Base-by-base conservation (phyloP, 2,329 filamentous ascomycete species). In the Pseudogymnoascus sp. region DNA sequence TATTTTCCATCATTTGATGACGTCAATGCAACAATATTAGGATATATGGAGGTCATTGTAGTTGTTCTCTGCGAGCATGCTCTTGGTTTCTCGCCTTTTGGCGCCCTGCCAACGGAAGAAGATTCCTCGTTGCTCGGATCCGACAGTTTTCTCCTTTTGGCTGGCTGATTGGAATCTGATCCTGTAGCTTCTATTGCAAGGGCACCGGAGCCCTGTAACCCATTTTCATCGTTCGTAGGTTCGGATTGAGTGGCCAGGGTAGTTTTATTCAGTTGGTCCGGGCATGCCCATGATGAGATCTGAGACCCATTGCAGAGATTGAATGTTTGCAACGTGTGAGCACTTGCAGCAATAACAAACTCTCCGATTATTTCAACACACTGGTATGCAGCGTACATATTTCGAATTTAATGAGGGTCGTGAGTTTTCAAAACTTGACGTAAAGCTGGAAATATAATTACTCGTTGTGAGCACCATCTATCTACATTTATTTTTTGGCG, bases 321-420 rank as follows among this genome's bases (percentile, higher is more conserved):
- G 73, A 91, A 88, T 2, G 85, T 83, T 71, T 90, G 83, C 62
- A 97, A 83, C 69, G 81, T 84, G 59, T 87, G 83, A 12, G 90
- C 91, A 66, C 86, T 86, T 26, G 90, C 89, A 39, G 88, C 89
- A 69, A 96, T 81, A 16, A 97, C 75, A 18, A 89, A 75, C 68
- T 81, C 74, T 54, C 82, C 82, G 67, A 80, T 79, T 37, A 75
- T 73, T 60, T 77, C 77, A 57, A 91, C 75, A 69, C 84, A 83
- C 69, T 88, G 88, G 69, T 89, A 89, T n/a, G 88, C 87, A 64
- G 83, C 72, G 66, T 76, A 76, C 76, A 81, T 79, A n/a, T 68
- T 72, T 47, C 61, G 47, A 45, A 65, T 12, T 40, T 40, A 60
- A 62, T 39, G 34, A 62, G 12, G n/a, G 51, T 3, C 5, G 29